Percentiles rank a stretch among this genome's conserved stretches.
These are phyloP conservation scores for Tagetes patula DNA, from an alignment of 129 eudicot species.

Conservation along the genomic window DNA sequence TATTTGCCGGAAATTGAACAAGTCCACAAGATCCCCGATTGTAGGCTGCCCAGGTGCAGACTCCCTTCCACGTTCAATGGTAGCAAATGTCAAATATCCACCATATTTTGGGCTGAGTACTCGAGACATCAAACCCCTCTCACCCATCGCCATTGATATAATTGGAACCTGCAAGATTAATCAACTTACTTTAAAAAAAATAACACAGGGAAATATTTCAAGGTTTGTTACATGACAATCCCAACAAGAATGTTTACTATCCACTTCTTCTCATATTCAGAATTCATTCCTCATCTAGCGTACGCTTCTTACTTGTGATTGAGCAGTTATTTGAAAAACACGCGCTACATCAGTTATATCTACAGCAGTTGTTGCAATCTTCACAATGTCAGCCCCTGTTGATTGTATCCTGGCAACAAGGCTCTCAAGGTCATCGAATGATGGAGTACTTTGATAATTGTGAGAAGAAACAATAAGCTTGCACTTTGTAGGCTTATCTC, in stretches of 20 bases:
- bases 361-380: slow-evolving; percentile 84
- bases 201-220: not conserved
- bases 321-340: slow-evolving; percentile 72
- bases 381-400: slow-evolving; percentile 94
- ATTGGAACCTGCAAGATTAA: slow-evolving; percentile 69
- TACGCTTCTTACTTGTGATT: slow-evolving; percentile 75
- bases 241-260: not conserved
- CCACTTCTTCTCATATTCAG: not conserved
- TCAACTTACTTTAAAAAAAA: not conserved
- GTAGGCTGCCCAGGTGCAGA: slow-evolving; percentile 99
- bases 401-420: slow-evolving; percentile 90
- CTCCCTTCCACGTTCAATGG: slow-evolving; percentile 60
- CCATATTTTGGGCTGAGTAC: slow-evolving; percentile 86
- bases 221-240: not conserved
- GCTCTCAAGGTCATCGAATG: slow-evolving; percentile 74
- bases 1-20: slow-evolving; percentile 74
- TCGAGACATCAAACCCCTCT: slow-evolving; percentile 78
- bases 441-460: slow-evolving; percentile 79
- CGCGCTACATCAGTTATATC: slow-evolving; percentile 90
- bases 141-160: slow-evolving; percentile 97
- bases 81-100: slow-evolving; percentile 90
- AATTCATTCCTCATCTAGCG: slow-evolving; percentile 16
- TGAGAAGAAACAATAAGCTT: slow-evolving; percentile 85
- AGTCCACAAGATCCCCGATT: slow-evolving; percentile 60
- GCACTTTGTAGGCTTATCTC: slow-evolving; percentile 66